Percentiles rank a stretch among this genome's conserved stretches.
Conservation (phyloP, 2,329 filamentous ascomycete genomes). For the Arthrobotrys pseudoclavata region DNA sequence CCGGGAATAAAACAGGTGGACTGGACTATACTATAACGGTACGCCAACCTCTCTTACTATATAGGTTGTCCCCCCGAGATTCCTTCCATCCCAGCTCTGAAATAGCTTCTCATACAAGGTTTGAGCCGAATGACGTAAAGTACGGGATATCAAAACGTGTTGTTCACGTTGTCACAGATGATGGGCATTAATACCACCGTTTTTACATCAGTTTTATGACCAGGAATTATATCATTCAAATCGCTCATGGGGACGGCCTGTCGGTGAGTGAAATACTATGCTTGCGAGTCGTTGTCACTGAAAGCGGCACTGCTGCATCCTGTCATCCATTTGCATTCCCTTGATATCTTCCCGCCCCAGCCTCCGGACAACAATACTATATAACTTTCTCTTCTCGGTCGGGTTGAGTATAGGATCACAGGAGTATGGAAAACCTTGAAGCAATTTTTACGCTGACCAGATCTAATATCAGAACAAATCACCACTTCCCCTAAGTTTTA, state of each 20-base stretch:
- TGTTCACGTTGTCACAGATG: constrained; percentile 17
- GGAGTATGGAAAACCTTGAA: neutral
- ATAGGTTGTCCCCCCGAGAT: too few species aligned
- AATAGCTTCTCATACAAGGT: neutral
- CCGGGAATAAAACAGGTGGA: neutral
- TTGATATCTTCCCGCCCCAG: constrained; percentile 66
- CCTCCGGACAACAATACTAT: constrained; percentile 66
- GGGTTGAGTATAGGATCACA: neutral
- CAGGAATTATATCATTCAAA: constrained; percentile 6
- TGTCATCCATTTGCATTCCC: constrained; percentile 36
- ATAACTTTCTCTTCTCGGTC: neutral
- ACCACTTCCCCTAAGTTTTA: neutral
- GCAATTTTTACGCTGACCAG: neutral
- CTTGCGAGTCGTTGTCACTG: constrained; percentile 15
- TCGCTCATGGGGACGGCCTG: neutral
- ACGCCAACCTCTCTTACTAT: neutral
- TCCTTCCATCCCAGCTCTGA: neutral
- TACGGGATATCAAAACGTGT: neutral
- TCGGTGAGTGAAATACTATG: neutral
- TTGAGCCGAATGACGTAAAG: constrained; percentile 7
- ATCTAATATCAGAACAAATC: neutral
- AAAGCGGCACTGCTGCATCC: constrained; percentile 7
- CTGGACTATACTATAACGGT: neutral
- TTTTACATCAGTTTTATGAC: neutral
- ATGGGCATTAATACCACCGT: neutral